Base-by-base conservation (phyloP, 306 rosid species). In the Citrullus colocynthis region DNA sequence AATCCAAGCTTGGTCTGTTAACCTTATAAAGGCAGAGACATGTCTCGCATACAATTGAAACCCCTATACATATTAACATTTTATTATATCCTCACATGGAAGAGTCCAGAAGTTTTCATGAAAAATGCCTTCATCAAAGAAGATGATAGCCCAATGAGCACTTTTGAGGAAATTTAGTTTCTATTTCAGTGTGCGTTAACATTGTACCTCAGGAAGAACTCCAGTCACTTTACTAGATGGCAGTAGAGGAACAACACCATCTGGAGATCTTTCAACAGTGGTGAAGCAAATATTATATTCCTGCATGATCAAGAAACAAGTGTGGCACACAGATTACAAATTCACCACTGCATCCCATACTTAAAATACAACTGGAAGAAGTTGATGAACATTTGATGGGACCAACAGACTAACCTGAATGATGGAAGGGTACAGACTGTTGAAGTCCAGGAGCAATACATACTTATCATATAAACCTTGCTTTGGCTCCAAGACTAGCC, bases 281-380 rank as follows among this genome's bases (percentile, higher is more conserved):
- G 98, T 95, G 79, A 95, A 95, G 89, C 98, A 95, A 79, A 92
- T 95, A 83, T 95, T 95, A 79, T 88, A 95, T 82, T 95, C 98
- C 98, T 95, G 90, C 78, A 76, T 83, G 56, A 84, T 70, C 83
- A 70, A 56, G 9, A 44, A 6, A 20, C 72, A 21, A 66, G 78
- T 45, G 70, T 81, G 74, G 78, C 45, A 56, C 54, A 78, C 62
- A 44, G 45, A 80, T 65, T 55, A 65, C 12, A 61, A 28, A 44
- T 62, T 45, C 20, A 28, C 32, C 57, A 60, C 20, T 45, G 13
- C 9, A 58, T 44, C 34, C 67, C 18, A 41, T 39, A n/a, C 21
- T 30, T 36, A 58, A 60, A 77, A 28, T 16, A 37, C 57, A 70
- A 71, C 14, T 6, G 64, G 57, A 78, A 78, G 70, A 36, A 54